Percentiles rank a stretch among this genome's conserved stretches.
phyloP scores from a whole-genome alignment of 2,329 filamentous ascomycete genomes.

The Penicillium verrucosum region DNA sequence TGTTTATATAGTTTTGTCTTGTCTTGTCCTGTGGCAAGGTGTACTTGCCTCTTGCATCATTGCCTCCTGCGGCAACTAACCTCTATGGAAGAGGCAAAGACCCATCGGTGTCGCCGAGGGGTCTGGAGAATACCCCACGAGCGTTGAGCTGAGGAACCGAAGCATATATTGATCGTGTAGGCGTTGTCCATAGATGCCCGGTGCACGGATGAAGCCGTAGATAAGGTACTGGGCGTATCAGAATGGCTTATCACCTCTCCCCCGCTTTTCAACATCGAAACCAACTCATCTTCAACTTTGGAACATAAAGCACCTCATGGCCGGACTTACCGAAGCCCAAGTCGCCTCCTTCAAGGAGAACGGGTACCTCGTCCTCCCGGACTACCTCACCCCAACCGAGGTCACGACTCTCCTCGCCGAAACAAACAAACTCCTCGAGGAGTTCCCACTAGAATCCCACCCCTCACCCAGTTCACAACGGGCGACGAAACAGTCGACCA shows the following conservation, averaged over 20 bases:
- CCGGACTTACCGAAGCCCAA: slow-evolving; percentile 68
- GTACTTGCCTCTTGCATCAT: slow-evolving; percentile 8
- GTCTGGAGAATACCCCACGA: neutral
- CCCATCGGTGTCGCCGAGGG: neutral
- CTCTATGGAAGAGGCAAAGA: slow-evolving; percentile 5
- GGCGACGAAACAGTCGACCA: slow-evolving; percentile 68
- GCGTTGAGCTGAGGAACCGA: neutral
- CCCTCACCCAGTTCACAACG: slow-evolving; percentile 90
- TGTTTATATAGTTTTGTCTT: slow-evolving; percentile 1
- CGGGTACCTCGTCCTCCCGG: slow-evolving; percentile 84
- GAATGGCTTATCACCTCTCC: slow-evolving; percentile 20
- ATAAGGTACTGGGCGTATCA: slow-evolving; percentile 11
- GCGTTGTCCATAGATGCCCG: neutral
- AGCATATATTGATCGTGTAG: neutral
- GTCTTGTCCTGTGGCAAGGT: slow-evolving; percentile 6
- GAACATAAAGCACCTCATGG: slow-evolving; percentile 11
- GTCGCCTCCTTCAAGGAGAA: slow-evolving; percentile 70
- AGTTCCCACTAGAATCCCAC: slow-evolving; percentile 76
- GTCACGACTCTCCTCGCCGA: slow-evolving; percentile 68
- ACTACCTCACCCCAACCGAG: slow-evolving; percentile 66
- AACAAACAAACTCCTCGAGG: slow-evolving; percentile 68
- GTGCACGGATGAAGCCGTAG: neutral
- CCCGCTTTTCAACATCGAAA: slow-evolving; percentile 18
- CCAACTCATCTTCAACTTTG: neutral
- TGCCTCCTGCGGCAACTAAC: slow-evolving; percentile 1